Base-by-base conservation (phyloP, 345 rosid species). In the Luvunga scandens region DNA sequence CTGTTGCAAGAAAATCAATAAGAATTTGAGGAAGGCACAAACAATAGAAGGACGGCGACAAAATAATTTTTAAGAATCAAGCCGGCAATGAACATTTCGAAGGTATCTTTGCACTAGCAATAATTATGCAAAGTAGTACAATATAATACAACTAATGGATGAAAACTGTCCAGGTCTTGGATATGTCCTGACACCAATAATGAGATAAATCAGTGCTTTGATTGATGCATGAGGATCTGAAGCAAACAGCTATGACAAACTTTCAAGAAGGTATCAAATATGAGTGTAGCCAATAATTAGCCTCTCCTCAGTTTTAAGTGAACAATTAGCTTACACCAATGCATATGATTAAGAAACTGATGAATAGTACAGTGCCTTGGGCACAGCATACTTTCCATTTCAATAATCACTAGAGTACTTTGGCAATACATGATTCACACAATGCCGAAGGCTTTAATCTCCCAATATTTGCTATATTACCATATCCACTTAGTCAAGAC, bases 1-100 rank as follows among this genome's bases (percentile, higher is more conserved):
- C 96, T 89, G 86, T 36, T 81, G 69, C 71, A 76, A 48, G 61
- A 75, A 38, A 67, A 53, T 38, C 38, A 71, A 34, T 61, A 69
- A 72, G 36, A 69, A 73, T 7, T 12, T 12, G 16, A 56, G 39
- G 66, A 45, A 65, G 25, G 30, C 27, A 65, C 14, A 28, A 72
- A 75, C 48, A 28, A 62, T 39, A 38, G 60, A 80, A 66, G 33
- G 55, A 16, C 45, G 12, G 8, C 8, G 48, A 80, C 57, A 74
- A 45, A 22, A 66, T 31, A 66, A 72, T 53, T 53, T 39, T 24
- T 9, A 72, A n/a, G 63, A 36, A 59, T 24, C 18, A 42, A 13
- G 27, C 66, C 39, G 24, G 66, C 28, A 18, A 34, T 63, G 50
- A 31, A 9, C 67, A 60, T 24, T 36, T 28, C 36, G 67, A 60